Evolutionary conservation across 2,329 filamentous ascomycete genomes (phyloP), one percentile per base, ranked within the genome.

Genomic region (Cadophora gregata): DNA sequence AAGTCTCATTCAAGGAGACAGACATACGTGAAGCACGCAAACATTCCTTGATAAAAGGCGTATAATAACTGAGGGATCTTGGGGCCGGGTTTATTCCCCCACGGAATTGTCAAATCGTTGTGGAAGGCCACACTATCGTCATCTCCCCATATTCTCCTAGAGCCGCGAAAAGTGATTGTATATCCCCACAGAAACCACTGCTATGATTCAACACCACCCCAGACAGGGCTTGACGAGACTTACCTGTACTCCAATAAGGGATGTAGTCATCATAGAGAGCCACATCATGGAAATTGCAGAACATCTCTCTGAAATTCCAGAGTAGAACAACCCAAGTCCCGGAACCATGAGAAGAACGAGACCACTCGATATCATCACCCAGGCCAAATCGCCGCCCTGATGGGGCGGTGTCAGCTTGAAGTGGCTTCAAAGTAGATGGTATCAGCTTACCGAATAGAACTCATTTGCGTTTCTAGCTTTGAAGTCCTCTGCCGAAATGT

Each of bases 31-130:
- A 96, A 92, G 73, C 87, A 86, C 63, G 91, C 91, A 81, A 94
- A 94, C 90, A 93, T 93, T 81, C 91, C 90, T 80, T 93, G 90
- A 80, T 93, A 96, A 86, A 95, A 81, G 94, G 90, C 91, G 79
- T 93, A 96, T 63, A 96, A 81, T 38, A 96, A 82, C 78, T 96
- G 92, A 1, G 93, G 93, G 45, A 96, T 85, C 71, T 86, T 86
- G 47, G 60, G n/a, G 5, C 64, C 59, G 24, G 62, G 42, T 21
- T 45, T 55, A 12, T 36, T 51, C 12, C 29, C 53, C 62, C 62
- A 64, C n/a, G 62, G 62, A 7, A 59, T 51, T 1, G 62, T 58
- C 29, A 64, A 21, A 42, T 59, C 62, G 16, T 42, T 42, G 45
- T 55, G 55, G 19, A 64, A 29, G 10, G 38, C 53, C n/a, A 64